phyloP scores from a whole-genome alignment of 192 early-diverging fungal genomes.

The Rhizophagus prolifer region DNA sequence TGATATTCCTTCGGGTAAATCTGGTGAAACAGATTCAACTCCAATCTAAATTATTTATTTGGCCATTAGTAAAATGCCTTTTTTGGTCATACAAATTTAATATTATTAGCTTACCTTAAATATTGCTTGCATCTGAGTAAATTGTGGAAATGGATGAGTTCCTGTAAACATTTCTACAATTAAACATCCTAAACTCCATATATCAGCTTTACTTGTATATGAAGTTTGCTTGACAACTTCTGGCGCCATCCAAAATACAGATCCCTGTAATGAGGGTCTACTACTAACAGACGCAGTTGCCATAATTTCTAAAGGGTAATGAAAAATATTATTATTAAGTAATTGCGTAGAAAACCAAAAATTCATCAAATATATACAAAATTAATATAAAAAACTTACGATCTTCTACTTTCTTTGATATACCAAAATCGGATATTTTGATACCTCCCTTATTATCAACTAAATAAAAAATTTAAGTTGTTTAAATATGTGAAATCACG shows the following conservation, averaged over 20 bases:
- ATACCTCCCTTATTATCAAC: conserved; percentile 90
- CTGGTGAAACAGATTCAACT: conserved; percentile 68
- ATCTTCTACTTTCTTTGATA: conserved; percentile 92
- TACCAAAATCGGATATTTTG: conserved; percentile 99
- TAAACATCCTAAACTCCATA: conserved; percentile 94
- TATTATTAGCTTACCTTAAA: conserved; percentile 70
- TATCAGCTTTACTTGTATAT: conserved; percentile 90
- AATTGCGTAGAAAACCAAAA: neutral
- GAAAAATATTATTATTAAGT: neutral
- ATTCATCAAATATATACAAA: neutral
- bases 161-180: conserved; percentile 99
- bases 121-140: conserved; percentile 79
- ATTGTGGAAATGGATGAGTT: conserved; percentile 84
- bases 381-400: conserved; percentile 43
- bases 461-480: neutral
- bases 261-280: conserved; percentile 87
- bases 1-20: conserved; percentile 74
- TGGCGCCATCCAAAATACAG: conserved; percentile 99
- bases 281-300: conserved; percentile 40
- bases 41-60: conserved; percentile 82
- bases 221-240: conserved; percentile 93
- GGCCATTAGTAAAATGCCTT: too few species aligned
- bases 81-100: too few species aligned
- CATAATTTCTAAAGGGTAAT: conserved; percentile 24
- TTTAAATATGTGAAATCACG: neutral